phyloP scores from a whole-genome alignment of 2,329 filamentous ascomycete genomes.

The Xylariaceae sp. region DNA sequence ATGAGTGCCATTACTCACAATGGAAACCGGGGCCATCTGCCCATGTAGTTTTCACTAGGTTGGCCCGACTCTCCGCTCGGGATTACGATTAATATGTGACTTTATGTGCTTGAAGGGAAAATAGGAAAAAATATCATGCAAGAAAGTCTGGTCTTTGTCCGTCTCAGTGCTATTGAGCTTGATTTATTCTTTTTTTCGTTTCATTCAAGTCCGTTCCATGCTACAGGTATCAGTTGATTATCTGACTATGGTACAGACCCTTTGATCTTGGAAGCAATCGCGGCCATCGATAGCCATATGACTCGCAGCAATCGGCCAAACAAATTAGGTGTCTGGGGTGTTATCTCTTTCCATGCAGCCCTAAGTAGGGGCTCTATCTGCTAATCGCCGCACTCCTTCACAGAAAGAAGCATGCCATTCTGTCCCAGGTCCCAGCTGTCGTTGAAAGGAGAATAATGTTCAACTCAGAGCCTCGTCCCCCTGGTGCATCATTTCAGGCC shows the following conservation, averaged over 20 bases:
- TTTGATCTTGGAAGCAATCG: too few species aligned
- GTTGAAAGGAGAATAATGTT: too few species aligned
- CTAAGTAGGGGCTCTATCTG: too few species aligned
- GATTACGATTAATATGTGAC: constrained; percentile 31
- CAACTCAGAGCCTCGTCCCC: background rate
- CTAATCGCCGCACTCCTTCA: too few species aligned
- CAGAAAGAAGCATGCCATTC: too few species aligned
- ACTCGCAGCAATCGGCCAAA: too few species aligned
- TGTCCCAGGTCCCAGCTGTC: too few species aligned
- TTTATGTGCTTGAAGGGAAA: constrained; percentile 17
- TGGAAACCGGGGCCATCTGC: background rate
- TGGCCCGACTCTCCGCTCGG: constrained; percentile 32
- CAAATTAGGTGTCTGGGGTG: too few species aligned
- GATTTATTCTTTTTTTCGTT: background rate
- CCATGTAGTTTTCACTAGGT: constrained; percentile 27
- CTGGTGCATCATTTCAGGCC: background rate
- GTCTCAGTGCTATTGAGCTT: background rate
- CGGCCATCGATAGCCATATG: too few species aligned
- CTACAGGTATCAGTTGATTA: background rate
- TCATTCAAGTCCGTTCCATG: background rate
- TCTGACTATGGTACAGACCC: background rate
- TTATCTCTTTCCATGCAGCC: background rate
- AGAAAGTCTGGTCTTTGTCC: background rate
- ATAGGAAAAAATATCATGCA: constrained; percentile 2
- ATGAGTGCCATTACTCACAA: background rate